phyloP scores from a whole-genome alignment of 2,329 filamentous ascomycete species.

The Fusarium sp. region DNA sequence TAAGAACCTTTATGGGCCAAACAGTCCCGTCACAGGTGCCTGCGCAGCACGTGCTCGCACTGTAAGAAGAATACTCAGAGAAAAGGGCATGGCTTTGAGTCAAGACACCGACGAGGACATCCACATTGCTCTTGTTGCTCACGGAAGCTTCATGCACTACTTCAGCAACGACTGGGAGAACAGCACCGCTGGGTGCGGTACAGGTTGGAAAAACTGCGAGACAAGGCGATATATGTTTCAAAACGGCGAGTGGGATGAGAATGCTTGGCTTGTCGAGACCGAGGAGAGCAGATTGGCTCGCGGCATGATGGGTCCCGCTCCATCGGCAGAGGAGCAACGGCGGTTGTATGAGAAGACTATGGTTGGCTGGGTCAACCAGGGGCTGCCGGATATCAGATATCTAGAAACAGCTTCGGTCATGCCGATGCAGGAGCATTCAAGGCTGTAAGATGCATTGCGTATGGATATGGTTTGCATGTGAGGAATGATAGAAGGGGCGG shows the following conservation, averaged over 20 bases:
- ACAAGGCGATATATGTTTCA: slow-evolving; percentile 27
- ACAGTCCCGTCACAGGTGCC: slow-evolving; percentile 27
- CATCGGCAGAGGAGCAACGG: slow-evolving; percentile 17
- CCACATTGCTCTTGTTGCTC: slow-evolving; percentile 29
- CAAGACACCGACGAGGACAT: slow-evolving; percentile 9
- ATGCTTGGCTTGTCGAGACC: slow-evolving; percentile 32
- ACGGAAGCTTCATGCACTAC: slow-evolving; percentile 33
- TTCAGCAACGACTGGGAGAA: slow-evolving; percentile 36
- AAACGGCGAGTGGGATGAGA: slow-evolving; percentile 15
- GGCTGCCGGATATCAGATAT: slow-evolving; percentile 26
- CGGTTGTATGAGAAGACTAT: slow-evolving; percentile 24
- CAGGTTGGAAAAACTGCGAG: slow-evolving; percentile 32
- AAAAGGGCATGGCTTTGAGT: slow-evolving; percentile 10
- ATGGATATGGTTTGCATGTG: not conserved
- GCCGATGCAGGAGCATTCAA: not conserved
- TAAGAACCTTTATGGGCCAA: slow-evolving; percentile 27
- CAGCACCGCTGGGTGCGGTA: slow-evolving; percentile 13
- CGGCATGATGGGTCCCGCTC: slow-evolving; percentile 13
- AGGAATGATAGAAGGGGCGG: not conserved
- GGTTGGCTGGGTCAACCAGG: slow-evolving; percentile 28
- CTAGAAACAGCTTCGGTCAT: slow-evolving; percentile 15
- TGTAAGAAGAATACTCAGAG: slow-evolving; percentile 24
- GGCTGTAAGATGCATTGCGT: not conserved
- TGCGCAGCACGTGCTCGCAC: slow-evolving; percentile 19
- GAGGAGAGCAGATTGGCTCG: slow-evolving; percentile 16